Evolutionary conservation across 139 green algal genomes (phyloP), one percentile per base, ranked within the genome.

Genomic region (Volvox reticuliferus): DNA sequence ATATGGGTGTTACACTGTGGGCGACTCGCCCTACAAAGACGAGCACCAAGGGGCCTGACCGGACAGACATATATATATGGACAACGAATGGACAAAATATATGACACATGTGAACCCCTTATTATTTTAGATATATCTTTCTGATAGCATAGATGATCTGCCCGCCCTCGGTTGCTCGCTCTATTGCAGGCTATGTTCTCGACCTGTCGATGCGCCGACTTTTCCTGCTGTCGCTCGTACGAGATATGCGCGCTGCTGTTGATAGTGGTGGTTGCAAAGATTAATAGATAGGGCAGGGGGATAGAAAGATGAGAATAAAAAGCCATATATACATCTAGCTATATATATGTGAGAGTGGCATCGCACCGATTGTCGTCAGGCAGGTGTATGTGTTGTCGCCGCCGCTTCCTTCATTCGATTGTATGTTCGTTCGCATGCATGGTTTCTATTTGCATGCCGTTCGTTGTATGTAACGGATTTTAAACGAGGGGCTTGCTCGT

Each of bases 141-240:
- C 62, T 69, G 62, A 24, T 69, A 19, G 62, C 62, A 24, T 69
- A 19, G 62, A 69, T 2, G 21, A 28, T 28, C 21, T 73, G 65
- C 65, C 65, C 65, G 65, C 65, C 65, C 65, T 73, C n/a, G 65
- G 21, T 24, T 73, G 65, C 65, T 73, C 16, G 65, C 12, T 28
- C 12, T 13, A 22, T 9, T 33, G 12, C 83, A 88, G 83, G 83
- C 68, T 88, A 81, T 65, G 83, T 22, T 2, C 67, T 88, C 9
- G 83, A 88, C 35, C 35, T 88, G 68, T 63, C 83, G 24, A 88
- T 88, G 83, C 83, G 83, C 26, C 83, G 83, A 28, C 67, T 88
- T 5, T 88, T 88, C 65, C 65, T 88, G 21, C 19, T 77, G 78
- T 84, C 78, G 37, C 78, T 84, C 3, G 71, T 35, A 20, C 71